A percentile compares a stretch with the other conserved stretches of the same genome.
Conservation (phyloP, 1,284 basidiomycete genomes). For the Amylostereum areolatum region DNA sequence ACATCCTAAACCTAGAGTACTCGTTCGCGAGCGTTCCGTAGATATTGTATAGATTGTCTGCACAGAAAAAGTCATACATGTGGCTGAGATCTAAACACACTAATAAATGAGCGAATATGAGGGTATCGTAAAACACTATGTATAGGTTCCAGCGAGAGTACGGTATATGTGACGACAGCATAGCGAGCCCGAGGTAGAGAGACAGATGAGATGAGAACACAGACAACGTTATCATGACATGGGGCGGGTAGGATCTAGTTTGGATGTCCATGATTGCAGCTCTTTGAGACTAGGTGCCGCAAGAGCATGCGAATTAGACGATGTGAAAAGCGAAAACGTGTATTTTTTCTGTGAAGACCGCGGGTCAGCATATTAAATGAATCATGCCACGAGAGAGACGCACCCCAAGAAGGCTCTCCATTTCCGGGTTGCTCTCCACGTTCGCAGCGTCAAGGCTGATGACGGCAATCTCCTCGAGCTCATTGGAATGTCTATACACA, state of each 20-base stretch:
- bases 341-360: slow-evolving; percentile 57
- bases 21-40: too few relatives aligned
- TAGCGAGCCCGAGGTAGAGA: not conserved
- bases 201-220: not conserved
- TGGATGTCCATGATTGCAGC: slow-evolving; percentile 75
- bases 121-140: slow-evolving; percentile 14
- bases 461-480: slow-evolving; percentile 79
- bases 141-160: slow-evolving; percentile 8
- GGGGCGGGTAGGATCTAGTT: slow-evolving; percentile 71
- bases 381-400: slow-evolving; percentile 4
- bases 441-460: slow-evolving; percentile 84
- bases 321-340: slow-evolving; percentile 84
- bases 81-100: slow-evolving; percentile 8
- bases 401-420: slow-evolving; percentile 83
- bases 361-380: slow-evolving; percentile 4
- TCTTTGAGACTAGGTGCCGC: slow-evolving; percentile 78
- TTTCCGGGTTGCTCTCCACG: slow-evolving; percentile 81
- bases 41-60: not conserved
- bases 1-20: too few relatives aligned
- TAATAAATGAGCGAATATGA: slow-evolving; percentile 15
- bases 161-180: slow-evolving; percentile 7
- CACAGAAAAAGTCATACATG: slow-evolving; percentile 10
- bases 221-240: slow-evolving; percentile 14
- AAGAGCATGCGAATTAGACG: slow-evolving; percentile 85
- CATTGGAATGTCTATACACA: slow-evolving; percentile 76